Conservation (phyloP, 2,329 filamentous ascomycete species). For the Tolypocladium ophioglossoides region DNA sequence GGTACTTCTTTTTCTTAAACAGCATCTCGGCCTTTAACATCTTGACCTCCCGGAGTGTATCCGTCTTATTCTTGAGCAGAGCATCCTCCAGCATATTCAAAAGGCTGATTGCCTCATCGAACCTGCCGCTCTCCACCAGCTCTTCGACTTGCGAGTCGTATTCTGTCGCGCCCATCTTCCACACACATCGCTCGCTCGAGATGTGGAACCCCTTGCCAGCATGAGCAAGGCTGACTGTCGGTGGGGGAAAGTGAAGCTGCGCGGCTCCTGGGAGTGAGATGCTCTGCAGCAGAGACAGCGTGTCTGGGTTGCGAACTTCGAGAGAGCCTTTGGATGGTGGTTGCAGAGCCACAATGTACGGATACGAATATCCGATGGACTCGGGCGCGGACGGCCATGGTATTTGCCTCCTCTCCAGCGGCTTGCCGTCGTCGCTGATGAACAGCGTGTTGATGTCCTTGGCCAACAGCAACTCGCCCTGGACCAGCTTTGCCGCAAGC, state of each 20-base stretch:
- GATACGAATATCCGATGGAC: conserved; percentile 90
- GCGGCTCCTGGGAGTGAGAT: conserved; percentile 73
- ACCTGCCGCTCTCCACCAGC: conserved; percentile 59
- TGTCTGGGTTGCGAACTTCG: conserved; percentile 88
- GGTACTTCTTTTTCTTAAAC: conserved; percentile 75
- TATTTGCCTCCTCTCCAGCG: conserved; percentile 77
- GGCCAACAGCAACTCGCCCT: conserved; percentile 84
- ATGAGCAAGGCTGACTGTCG: conserved; percentile 88
- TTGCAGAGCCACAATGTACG: conserved; percentile 83
- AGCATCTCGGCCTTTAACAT: conserved; percentile 82
- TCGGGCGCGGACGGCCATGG: conserved; percentile 86
- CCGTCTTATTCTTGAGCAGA: conserved; percentile 69
- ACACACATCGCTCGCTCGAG: conserved; percentile 80
- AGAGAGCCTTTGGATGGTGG: conserved; percentile 71
- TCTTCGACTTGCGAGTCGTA: conserved; percentile 86
- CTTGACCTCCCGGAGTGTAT: conserved; percentile 73
- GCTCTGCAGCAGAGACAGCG: conserved; percentile 78
- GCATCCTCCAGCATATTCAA: conserved; percentile 88
- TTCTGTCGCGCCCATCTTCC: conserved; percentile 89
- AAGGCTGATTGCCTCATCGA: conserved; percentile 88
- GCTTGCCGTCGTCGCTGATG: conserved; percentile 71
- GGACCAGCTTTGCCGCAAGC: conserved; percentile 68
- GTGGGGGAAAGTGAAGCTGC: conserved; percentile 82
- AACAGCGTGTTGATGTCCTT: conserved; percentile 96
- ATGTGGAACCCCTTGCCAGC: conserved; percentile 94